These are phyloP conservation scores for Bryoerythrophyllum caledonicum DNA, from an alignment of 225 moss, liverwort and hornwort species.

Conservation along the genomic window DNA sequence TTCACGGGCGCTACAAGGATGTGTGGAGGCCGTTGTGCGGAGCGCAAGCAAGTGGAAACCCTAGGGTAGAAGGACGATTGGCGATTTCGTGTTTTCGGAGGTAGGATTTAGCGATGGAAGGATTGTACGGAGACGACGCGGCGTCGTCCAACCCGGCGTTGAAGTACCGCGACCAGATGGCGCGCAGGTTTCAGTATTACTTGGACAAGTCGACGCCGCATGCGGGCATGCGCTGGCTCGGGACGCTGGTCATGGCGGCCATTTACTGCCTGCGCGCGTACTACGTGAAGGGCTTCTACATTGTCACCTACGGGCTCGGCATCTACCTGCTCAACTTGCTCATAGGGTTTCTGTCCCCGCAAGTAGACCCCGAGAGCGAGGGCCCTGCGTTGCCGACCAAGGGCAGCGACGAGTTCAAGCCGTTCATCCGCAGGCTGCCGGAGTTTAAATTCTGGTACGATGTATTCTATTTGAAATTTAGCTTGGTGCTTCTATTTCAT, in stretches of 20 bases:
- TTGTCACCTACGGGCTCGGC: slow-evolving; percentile 95
- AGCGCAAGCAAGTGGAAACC: slow-evolving; percentile 20
- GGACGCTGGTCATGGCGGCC: slow-evolving; percentile 74
- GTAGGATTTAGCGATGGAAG: slow-evolving; percentile 62
- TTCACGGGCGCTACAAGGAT: slow-evolving; percentile 10
- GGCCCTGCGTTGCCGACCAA: slow-evolving; percentile 94
- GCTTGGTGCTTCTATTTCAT: not conserved
- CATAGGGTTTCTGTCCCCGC: slow-evolving; percentile 96
- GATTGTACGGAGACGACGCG: slow-evolving; percentile 75
- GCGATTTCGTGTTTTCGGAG: not conserved
- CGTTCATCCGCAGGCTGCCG: slow-evolving; percentile 98
- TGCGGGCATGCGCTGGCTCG: slow-evolving; percentile 85
- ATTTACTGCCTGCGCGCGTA: slow-evolving; percentile 97
- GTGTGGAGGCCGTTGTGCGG: slow-evolving; percentile 14
- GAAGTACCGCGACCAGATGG: slow-evolving; percentile 86
- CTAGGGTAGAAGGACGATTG: slow-evolving; percentile 30
- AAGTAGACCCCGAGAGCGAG: slow-evolving; percentile 97
- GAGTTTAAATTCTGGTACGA: slow-evolving; percentile 98
- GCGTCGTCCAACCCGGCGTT: slow-evolving; percentile 59
- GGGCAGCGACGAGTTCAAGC: slow-evolving; percentile 98
- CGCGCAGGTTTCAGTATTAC: slow-evolving; percentile 90
- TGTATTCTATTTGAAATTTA: not conserved
- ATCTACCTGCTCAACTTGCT: slow-evolving; percentile 96
- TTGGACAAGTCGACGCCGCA: slow-evolving; percentile 99
- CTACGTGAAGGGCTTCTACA: slow-evolving; percentile 95